Conservation (phyloP, 345 rosid species). For the Cochlearia excelsa region DNA sequence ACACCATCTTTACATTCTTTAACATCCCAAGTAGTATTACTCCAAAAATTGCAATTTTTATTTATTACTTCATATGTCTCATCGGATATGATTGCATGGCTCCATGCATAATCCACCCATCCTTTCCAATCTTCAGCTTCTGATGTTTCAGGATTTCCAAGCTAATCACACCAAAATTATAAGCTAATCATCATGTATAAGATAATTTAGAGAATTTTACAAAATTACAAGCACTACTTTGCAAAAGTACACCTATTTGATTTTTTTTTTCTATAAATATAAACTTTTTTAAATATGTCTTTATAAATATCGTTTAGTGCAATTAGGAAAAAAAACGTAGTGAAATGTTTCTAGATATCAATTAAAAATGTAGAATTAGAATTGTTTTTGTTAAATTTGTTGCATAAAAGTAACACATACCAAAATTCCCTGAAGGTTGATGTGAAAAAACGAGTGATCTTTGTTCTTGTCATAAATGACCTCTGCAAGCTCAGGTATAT, state of each 20-base stretch:
- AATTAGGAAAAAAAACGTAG: no score
- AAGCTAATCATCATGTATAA: no score
- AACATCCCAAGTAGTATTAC: constrained; percentile 70
- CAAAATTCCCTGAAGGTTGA: constrained; percentile 81
- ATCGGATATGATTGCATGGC: constrained; percentile 97
- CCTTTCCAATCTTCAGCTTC: constrained; percentile 92
- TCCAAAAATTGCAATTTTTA: constrained; percentile 74
- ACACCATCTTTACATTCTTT: constrained; percentile 61
- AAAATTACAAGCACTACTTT: no score
- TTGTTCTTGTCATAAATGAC: constrained; percentile 50
- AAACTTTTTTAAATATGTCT: no score
- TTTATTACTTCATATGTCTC: constrained; percentile 70
- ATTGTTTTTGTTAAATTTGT: no score
- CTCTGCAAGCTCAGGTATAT: constrained; percentile 78
- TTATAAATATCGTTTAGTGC: no score
- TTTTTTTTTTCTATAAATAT: no score
- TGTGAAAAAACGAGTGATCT: constrained; percentile 46
- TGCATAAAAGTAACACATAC: constrained; percentile 33
- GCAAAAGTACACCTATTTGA: no score
- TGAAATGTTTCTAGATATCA: no score
- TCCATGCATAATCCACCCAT: constrained; percentile 97
- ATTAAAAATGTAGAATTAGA: no score
- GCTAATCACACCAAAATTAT: constrained; percentile 38
- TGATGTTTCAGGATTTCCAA: constrained; percentile 96
- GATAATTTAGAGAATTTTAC: no score